Percentiles rank a stretch among this genome's conserved stretches.
Conservation (phyloP, 1,284 basidiomycete genomes). For the Trichosporon inkin region DNA sequence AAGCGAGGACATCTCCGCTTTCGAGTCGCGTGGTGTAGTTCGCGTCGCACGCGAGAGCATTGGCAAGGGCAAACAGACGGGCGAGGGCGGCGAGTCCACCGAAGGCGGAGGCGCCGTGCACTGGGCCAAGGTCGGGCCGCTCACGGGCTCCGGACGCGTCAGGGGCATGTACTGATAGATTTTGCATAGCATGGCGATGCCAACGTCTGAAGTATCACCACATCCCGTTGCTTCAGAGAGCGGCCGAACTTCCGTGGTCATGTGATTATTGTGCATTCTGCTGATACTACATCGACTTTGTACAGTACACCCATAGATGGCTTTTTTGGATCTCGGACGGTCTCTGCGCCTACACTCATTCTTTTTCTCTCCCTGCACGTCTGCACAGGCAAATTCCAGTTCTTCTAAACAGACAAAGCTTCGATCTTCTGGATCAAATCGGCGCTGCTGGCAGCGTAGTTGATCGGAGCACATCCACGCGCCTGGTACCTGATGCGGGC, state of each 20-base stretch:
- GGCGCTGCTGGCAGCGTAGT: constrained; percentile 68
- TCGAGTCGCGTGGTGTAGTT: constrained; percentile 56
- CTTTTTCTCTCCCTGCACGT: no score
- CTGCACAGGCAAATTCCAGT: no score
- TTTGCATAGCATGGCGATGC: neutral
- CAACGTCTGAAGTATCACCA: no score
- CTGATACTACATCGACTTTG: no score
- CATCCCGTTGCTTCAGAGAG: no score
- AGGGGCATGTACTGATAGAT: constrained; percentile 34
- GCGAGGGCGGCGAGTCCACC: constrained; percentile 30
- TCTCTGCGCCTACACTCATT: no score
- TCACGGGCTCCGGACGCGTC: constrained; percentile 30
- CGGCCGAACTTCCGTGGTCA: no score
- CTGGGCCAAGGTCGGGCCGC: constrained; percentile 28
- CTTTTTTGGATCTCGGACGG: no score
- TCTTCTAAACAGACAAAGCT: constrained; percentile 28
- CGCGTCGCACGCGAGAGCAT: constrained; percentile 32
- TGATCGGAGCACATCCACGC: constrained; percentile 61
- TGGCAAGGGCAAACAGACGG: constrained; percentile 20
- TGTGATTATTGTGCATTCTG: no score
- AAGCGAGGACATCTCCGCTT: constrained; percentile 57
- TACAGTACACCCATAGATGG: no score
- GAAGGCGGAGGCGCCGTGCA: constrained; percentile 36
- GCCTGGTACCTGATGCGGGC: constrained; percentile 78
- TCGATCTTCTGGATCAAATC: constrained; percentile 57